These are phyloP conservation scores for Cornus suecica DNA, from an alignment of 148 eudicot species.

Conservation along the genomic window DNA sequence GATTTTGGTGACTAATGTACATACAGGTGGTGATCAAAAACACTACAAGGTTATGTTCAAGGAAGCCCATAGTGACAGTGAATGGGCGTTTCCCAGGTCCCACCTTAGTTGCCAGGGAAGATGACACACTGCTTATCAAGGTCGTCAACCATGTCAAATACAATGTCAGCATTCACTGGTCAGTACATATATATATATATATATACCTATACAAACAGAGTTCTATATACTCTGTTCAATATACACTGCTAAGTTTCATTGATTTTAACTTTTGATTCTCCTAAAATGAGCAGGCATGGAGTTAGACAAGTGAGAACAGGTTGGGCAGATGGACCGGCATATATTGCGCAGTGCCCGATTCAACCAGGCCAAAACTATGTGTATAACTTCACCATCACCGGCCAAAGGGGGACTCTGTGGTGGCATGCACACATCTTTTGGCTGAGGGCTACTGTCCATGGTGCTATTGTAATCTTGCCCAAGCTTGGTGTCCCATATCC, in stretches of 20 bases:
- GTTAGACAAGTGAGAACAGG: conserved; percentile 41
- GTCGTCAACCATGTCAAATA: conserved; percentile 57
- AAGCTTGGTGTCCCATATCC: conserved; percentile 38
- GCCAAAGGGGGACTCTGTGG: conserved; percentile 42
- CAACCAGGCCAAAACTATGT: conserved; percentile 30
- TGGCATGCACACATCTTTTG: conserved; percentile 51
- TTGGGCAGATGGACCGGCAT: conserved; percentile 55
- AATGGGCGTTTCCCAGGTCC: conserved; percentile 57
- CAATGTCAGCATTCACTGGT: conserved; percentile 53
- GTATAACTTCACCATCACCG: conserved; percentile 41
- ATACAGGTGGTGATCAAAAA: conserved; percentile 48
- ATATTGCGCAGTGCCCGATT: conserved; percentile 46
- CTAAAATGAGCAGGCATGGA: conserved; percentile 35
- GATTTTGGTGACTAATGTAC: background rate
- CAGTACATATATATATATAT: background rate
- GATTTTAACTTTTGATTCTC: background rate
- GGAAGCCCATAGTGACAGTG: conserved; percentile 47
- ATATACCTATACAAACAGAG: too few species aligned
- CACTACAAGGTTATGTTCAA: conserved; percentile 39
- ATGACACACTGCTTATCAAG: conserved; percentile 44
- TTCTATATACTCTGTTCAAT: too few species aligned
- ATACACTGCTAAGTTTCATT: background rate
- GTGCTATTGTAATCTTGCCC: conserved; percentile 41
- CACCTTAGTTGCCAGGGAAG: conserved; percentile 48
- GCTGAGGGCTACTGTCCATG: conserved; percentile 50